Evolutionary conservation across 495 filamentous ascomycete genomes (phyloP), one percentile per base, ranked within the genome.

Genomic region (Neurospora tetrasperma): DNA sequence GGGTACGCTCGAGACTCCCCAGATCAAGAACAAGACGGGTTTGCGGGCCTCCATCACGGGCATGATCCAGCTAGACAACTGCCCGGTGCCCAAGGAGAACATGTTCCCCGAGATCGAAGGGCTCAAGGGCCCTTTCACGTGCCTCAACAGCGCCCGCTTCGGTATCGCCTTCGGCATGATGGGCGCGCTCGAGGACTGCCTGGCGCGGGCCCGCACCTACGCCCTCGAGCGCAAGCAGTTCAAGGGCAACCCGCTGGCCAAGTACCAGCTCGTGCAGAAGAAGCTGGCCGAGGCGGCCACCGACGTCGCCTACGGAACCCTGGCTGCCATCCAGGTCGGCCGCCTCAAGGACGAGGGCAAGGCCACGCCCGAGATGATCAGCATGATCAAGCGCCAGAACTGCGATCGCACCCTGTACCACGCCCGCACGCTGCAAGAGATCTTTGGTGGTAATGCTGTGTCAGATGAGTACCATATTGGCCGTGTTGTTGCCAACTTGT

Each of bases 191-290:
- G 96, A 98, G 82, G 96, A 99, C 79, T 94, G 92, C 76, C 88
- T 99, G 70, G 79, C 83, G 11, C 86, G 95, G 73, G 90, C 96
- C 3, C 88, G 95, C 72, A 90, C 89, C 18, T 99, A 99, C 80
- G 90, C 94, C 20, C 84, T 99, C 40, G 93, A 97, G 81, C 87
- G 96, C 71, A 95, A 92, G 81, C 96, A 99, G 82, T 99, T 99
- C 88, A 97, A 96, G 84, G 90, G 91, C 43, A 98, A 98, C 79
- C 93, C 96, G 2, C 85, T 99, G 48, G 96, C 96, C 42, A 98
- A 95, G 84, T 99, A 98, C 76, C 96, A 99, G 82, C 88, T 99
- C n/a, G 88, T 99, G 48, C 96, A 99, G 85, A 98, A 97, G 89
- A 99, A 99, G 84, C 84, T 99, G 73, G 91, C 94, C 0, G 94